Percentiles rank a stretch among this genome's conserved stretches.
These are phyloP conservation scores for Cladochytrium tenue DNA, from an alignment of 371 early-diverging fungal species.

Conservation along the genomic window DNA sequence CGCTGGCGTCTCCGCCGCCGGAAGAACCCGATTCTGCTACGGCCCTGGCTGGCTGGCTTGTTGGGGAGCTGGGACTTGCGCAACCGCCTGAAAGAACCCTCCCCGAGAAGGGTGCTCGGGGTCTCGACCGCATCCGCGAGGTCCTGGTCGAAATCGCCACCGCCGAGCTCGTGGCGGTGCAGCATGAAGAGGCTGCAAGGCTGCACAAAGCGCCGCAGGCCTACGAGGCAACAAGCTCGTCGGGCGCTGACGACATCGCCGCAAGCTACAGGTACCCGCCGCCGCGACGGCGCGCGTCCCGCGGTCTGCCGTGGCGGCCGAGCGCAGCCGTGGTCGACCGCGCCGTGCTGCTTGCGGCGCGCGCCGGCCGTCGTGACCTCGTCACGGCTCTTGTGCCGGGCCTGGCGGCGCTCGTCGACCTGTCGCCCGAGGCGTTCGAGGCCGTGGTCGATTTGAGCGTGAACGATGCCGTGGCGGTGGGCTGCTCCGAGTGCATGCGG, in stretches of 20 bases:
- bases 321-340: not conserved
- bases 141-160: not conserved
- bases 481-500: too few species aligned
- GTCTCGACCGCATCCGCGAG: not conserved
- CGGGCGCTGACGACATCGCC: too few species aligned
- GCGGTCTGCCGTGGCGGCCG: not conserved
- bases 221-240: not conserved
- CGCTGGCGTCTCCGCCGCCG: not conserved
- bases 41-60: not conserved
- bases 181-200: not conserved
- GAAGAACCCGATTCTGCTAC: not conserved
- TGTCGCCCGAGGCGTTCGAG: not conserved
- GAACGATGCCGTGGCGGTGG: too few species aligned
- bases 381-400: not conserved
- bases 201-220: not conserved
- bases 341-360: not conserved
- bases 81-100: not conserved
- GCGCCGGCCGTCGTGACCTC: not conserved
- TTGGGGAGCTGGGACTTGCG: not conserved
- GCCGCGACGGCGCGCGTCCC: not conserved
- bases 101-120: not conserved
- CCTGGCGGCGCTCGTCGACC: not conserved
- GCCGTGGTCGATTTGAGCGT: not conserved
- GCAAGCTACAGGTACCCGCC: too few species aligned
- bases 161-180: not conserved